Evolutionary conservation across 495 filamentous ascomycete species (phyloP), one percentile per base, ranked within the genome.

Genomic region (Aspergillus incahuasiensis): DNA sequence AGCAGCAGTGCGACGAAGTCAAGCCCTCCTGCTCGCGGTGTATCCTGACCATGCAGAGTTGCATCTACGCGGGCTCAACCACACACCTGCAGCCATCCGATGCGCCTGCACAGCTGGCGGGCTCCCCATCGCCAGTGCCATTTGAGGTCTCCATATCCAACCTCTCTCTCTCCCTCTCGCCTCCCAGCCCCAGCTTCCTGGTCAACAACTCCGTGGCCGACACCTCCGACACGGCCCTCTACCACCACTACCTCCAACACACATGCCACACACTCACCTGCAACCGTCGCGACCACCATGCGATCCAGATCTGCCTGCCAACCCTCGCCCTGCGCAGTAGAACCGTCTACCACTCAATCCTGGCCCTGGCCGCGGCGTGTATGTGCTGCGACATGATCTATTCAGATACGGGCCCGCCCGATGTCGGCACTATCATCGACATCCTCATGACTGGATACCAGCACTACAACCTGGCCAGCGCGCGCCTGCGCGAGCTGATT

Each of bases 311-410:
- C 28, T 32, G 46, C 30, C 34, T 49, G 6, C 46, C 46, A 18
- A 49, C 46, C 1, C 30, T 49, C 16, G 46, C 46, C 0, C 11
- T 49, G 5, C 46, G 46, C 5, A 49, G 46, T 30, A 49, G 19
- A 15, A 49, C 46, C 8, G 46, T 49, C 46, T 49, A 20, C 18
- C 46, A 49, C n/a, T 35, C 46, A 3, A 21, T 49, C 8, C 28
- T 49, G 1, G 46, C 46, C 0, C 28, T 38, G 16, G 35, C 46
- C 12, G 46, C 46, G 7, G 46, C 46, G 6, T 38, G 46, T 13
- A 49, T 49, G 46, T 49, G 46, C 46, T 49, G 30, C n/a, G 46
- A 49, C 5, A 20, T 49, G 46, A 38, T 49, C 18, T 20, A 32
- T n/a, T 18, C 15, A 9, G 30, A 49, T 0, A 28, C 46, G 0